phyloP scores from a whole-genome alignment of 2,329 filamentous ascomycete species.

The Chlorencoelia australis region DNA sequence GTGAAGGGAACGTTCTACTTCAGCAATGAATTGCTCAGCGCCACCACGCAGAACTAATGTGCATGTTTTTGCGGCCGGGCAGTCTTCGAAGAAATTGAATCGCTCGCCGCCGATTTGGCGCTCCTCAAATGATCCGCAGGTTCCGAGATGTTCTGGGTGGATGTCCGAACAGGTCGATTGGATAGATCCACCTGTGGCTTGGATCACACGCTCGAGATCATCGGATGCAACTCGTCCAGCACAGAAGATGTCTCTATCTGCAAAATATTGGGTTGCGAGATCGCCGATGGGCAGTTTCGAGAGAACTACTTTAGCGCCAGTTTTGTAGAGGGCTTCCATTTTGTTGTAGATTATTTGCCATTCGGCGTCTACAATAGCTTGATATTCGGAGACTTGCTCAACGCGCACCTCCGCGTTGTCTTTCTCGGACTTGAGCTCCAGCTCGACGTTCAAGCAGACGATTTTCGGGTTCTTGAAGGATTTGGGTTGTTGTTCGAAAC shows the following conservation, averaged over 20 bases:
- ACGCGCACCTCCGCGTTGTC: slow-evolving; percentile 98
- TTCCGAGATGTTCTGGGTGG: slow-evolving; percentile 76
- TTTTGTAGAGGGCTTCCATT: slow-evolving; percentile 88
- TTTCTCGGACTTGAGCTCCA: slow-evolving; percentile 98
- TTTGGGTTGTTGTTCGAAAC: slow-evolving; percentile 98
- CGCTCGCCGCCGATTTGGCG: slow-evolving; percentile 94
- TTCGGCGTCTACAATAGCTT: slow-evolving; percentile 97
- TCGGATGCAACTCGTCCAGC: slow-evolving; percentile 84
- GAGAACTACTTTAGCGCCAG: slow-evolving; percentile 92
- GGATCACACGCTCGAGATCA: slow-evolving; percentile 92
- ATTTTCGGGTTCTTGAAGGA: slow-evolving; percentile 91
- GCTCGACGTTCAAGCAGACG: slow-evolving; percentile 92
- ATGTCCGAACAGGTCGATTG: slow-evolving; percentile 98
- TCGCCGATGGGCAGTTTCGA: slow-evolving; percentile 97
- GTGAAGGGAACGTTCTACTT: slow-evolving; percentile 94
- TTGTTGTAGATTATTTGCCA: slow-evolving; percentile 99
- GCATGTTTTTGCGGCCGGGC: slow-evolving; percentile 91
- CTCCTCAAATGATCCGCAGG: slow-evolving; percentile 86
- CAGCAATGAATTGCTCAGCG: slow-evolving; percentile 97
- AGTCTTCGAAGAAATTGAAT: slow-evolving; percentile 98
- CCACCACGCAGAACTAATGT: slow-evolving; percentile 90
- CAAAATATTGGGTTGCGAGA: slow-evolving; percentile 94
- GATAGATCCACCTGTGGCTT: slow-evolving; percentile 82
- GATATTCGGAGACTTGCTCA: slow-evolving; percentile 97
- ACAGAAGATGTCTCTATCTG: slow-evolving; percentile 96